phyloP scores from a whole-genome alignment of 805 yeast species.

The Lipomyces japonicus region DNA sequence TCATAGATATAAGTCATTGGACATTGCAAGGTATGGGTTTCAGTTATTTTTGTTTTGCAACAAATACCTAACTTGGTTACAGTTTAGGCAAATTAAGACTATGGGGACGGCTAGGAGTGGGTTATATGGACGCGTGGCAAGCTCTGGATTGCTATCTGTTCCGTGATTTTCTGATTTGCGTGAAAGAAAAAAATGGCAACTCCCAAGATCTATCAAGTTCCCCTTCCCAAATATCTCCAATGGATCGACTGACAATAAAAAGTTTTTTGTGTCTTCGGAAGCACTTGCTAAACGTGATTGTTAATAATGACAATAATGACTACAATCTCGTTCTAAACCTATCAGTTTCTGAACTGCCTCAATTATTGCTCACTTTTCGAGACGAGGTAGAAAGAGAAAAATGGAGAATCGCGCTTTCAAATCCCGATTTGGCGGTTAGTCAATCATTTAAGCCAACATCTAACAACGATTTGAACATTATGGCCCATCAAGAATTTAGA shows the following conservation, averaged over 20 bases:
- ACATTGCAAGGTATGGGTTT: not conserved
- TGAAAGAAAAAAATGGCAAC: constrained; percentile 4
- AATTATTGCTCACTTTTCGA: constrained; percentile 1
- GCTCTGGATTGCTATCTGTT: constrained; percentile 18
- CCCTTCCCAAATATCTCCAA: not conserved
- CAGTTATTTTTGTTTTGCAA: not conserved
- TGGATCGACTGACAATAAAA: constrained; percentile 2
- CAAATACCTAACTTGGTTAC: not conserved
- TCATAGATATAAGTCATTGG: constrained; percentile 1
- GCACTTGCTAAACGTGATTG: constrained; percentile 4
- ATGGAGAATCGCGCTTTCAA: constrained; percentile 5
- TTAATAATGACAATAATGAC: not conserved
- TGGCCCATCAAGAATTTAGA: not conserved
- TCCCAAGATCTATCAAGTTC: not conserved
- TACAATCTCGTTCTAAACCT: constrained; percentile 3
- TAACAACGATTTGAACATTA: too few species aligned
- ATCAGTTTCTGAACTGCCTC: constrained; percentile 1
- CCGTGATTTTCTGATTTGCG: constrained; percentile 13
- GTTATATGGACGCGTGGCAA: constrained; percentile 1
- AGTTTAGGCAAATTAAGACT: constrained; percentile 9
- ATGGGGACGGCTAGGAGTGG: constrained; percentile 10
- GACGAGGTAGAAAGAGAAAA: constrained; percentile 8
- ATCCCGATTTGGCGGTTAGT: not conserved
- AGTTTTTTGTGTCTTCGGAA: constrained; percentile 10
- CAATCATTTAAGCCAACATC: too few species aligned